Conservation (phyloP, 352 stramenopile genomes). For the Thalassiosira livingstoniorum region DNA sequence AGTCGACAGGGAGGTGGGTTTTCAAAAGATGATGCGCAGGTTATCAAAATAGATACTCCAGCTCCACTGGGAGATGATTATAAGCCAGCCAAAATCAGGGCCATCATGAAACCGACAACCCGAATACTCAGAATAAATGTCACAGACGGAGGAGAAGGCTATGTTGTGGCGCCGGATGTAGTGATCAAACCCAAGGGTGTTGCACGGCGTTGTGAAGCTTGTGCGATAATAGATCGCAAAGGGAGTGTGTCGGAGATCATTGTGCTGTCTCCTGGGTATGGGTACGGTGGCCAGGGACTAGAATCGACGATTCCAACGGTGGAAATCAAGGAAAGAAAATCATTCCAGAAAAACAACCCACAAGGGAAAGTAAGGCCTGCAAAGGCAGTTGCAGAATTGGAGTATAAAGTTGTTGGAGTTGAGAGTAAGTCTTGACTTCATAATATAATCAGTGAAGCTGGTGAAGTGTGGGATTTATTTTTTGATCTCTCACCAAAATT, state of each 20-base stretch:
- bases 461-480: too few species aligned
- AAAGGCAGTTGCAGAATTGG: slow-evolving; percentile 73
- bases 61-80: slow-evolving; percentile 80
- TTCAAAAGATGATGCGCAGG: slow-evolving; percentile 56
- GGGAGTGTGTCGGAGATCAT: slow-evolving; percentile 77
- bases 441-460: too few species aligned
- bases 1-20: slow-evolving; percentile 76
- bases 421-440: slow-evolving; percentile 32
- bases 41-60: slow-evolving; percentile 73
- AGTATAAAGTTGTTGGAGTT: slow-evolving; percentile 78
- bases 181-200: slow-evolving; percentile 63
- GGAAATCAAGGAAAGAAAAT: slow-evolving; percentile 47
- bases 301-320: slow-evolving; percentile 65
- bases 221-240: slow-evolving; percentile 76
- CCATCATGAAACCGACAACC: slow-evolving; percentile 70
- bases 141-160: slow-evolving; percentile 76
- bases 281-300: slow-evolving; percentile 65
- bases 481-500: too few species aligned
- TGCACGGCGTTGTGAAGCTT: slow-evolving; percentile 65
- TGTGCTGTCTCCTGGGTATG: slow-evolving; percentile 80
- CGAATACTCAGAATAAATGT: slow-evolving; percentile 78
- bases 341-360: slow-evolving; percentile 8
- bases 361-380: slow-evolving; percentile 53
- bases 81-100: slow-evolving; percentile 62
- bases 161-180: slow-evolving; percentile 67